A percentile compares a stretch with the other conserved stretches of the same genome.
Conservation (phyloP, 2,329 filamentous ascomycete species). For the Fusarium dlaminii region DNA sequence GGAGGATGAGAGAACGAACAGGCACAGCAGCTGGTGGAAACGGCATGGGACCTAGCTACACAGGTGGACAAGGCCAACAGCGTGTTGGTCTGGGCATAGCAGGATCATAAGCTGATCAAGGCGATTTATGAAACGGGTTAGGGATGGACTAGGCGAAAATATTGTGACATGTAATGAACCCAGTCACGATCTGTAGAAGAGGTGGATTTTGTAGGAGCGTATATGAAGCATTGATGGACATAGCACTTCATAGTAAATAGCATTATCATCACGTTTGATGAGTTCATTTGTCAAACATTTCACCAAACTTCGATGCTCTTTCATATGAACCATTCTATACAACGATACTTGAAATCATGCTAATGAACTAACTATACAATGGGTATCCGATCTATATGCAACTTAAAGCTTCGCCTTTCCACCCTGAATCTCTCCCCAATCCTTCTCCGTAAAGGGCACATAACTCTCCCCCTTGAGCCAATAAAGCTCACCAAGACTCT, state of each 20-base stretch:
- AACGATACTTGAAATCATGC: not conserved
- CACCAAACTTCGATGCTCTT: too few species aligned
- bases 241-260: slow-evolving; percentile 23
- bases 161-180: slow-evolving; percentile 37
- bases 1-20: slow-evolving; percentile 80
- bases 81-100: slow-evolving; percentile 65
- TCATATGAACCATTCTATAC: not conserved
- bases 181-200: slow-evolving; percentile 33
- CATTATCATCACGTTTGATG: slow-evolving; percentile 17
- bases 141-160: slow-evolving; percentile 28
- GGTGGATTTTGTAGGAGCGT: slow-evolving; percentile 28
- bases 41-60: slow-evolving; percentile 23
- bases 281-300: not conserved
- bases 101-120: slow-evolving; percentile 48
- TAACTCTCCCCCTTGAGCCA: slow-evolving; percentile 76
- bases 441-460: slow-evolving; percentile 69
- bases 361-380: not conserved
- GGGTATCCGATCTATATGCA: slow-evolving; percentile 6
- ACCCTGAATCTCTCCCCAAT: slow-evolving; percentile 74
- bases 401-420: slow-evolving; percentile 75
- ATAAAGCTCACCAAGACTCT: slow-evolving; percentile 62
- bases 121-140: not conserved
- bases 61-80: slow-evolving; percentile 41
- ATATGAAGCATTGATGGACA: slow-evolving; percentile 29
- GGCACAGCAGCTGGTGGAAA: slow-evolving; percentile 54